phyloP scores from a whole-genome alignment of 257 asterid genomes.

The Solanum stenotomum region DNA sequence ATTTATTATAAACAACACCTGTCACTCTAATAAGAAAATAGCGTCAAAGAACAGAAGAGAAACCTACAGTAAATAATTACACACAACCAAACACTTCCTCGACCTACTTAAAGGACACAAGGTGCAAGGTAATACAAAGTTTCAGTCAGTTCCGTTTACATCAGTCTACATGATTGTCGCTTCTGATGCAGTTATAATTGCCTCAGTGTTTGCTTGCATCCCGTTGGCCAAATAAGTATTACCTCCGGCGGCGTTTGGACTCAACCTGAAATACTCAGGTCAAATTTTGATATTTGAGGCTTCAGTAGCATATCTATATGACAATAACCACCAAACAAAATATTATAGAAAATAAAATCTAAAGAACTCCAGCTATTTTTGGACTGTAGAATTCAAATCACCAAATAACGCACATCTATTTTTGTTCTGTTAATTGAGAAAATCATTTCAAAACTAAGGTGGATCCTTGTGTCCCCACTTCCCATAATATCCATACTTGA shows the following conservation, averaged over 20 bases:
- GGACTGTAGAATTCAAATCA: no score
- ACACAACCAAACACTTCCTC: conserved; percentile 37
- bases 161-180: conserved; percentile 5
- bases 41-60: background rate
- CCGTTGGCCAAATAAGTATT: conserved; percentile 1
- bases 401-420: background rate
- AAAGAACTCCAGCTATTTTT: background rate
- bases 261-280: conserved; percentile 44
- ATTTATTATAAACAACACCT: background rate
- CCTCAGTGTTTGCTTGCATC: conserved; percentile 26
- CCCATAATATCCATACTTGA: background rate
- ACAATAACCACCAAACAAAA: background rate
- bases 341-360: background rate
- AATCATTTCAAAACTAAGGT: background rate
- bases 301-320: background rate
- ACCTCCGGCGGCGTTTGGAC: conserved; percentile 73
- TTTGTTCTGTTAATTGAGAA: background rate
- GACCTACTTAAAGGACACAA: conserved; percentile 13
- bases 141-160: conserved; percentile 7
- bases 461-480: background rate
- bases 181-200: conserved; percentile 13
- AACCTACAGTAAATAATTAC: conserved; percentile 33
- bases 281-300: background rate
- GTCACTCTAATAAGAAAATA: background rate
- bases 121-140: conserved; percentile 17